Percentiles rank a stretch among this genome's conserved stretches.
These are phyloP conservation scores for Halophytophthora batemanensis DNA, from an alignment of 352 stramenopile genomes.

Conservation along the genomic window DNA sequence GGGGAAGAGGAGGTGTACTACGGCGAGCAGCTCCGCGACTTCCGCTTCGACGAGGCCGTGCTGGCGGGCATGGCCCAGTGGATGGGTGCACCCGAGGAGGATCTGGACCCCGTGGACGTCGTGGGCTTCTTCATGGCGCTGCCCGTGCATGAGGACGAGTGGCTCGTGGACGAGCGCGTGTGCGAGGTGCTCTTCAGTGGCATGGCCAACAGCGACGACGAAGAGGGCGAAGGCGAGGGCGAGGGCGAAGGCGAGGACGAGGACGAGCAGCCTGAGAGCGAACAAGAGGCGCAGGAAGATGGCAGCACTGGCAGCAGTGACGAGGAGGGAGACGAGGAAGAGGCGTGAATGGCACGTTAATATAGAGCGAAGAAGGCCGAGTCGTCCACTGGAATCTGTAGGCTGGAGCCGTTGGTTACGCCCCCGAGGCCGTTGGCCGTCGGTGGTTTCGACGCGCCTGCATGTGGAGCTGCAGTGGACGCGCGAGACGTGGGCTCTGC, in stretches of 20 bases:
- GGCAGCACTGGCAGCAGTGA: no score
- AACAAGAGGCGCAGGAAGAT: slow-evolving; percentile 12
- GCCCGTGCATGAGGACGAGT: slow-evolving; percentile 73
- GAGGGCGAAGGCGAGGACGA: slow-evolving; percentile 22
- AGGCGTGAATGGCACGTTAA: neutral
- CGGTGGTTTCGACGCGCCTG: no score
- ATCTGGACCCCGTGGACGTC: slow-evolving; percentile 56
- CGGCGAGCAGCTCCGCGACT: slow-evolving; percentile 51
- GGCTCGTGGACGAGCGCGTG: slow-evolving; percentile 73
- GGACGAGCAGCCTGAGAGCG: slow-evolving; percentile 17
- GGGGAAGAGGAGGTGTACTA: slow-evolving; percentile 30
- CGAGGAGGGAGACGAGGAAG: slow-evolving; percentile 6
- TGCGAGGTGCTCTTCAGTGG: slow-evolving; percentile 66
- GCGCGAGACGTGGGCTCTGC: no score
- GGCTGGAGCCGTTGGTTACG: neutral
- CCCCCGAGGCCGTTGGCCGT: no score
- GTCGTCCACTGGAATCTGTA: neutral
- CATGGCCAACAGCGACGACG: slow-evolving; percentile 32
- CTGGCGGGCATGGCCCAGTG: slow-evolving; percentile 47
- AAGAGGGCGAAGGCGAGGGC: slow-evolving; percentile 18
- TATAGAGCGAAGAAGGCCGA: neutral
- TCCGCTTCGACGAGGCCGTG: slow-evolving; percentile 57
- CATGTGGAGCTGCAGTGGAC: no score
- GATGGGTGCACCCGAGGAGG: slow-evolving; percentile 44
- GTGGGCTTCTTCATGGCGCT: slow-evolving; percentile 70